These are phyloP conservation scores for Phytopythium mirpurense DNA, from an alignment of 352 stramenopile genomes.

Conservation along the genomic window DNA sequence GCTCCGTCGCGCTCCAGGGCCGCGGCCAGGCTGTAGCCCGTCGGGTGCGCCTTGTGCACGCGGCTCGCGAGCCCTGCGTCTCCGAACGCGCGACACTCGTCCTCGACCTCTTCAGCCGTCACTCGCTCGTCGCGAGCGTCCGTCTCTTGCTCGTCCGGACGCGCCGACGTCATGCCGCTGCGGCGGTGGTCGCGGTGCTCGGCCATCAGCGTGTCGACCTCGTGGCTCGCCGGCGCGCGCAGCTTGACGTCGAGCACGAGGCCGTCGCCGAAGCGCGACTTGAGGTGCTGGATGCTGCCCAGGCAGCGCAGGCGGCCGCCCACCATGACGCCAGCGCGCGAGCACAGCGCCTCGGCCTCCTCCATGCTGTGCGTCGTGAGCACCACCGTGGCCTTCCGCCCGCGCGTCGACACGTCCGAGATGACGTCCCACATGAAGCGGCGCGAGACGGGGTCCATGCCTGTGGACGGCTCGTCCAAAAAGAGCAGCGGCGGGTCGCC, in stretches of 20 bases:
- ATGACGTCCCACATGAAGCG: conserved; percentile 91
- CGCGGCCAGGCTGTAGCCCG: conserved; percentile 48
- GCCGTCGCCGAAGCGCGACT: conserved; percentile 91
- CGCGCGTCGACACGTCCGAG: conserved; percentile 46
- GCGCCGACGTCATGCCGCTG: too few relatives aligned
- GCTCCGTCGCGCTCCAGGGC: conserved; percentile 33
- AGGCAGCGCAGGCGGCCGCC: conserved; percentile 51
- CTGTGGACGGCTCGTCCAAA: conserved; percentile 86
- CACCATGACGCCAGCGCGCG: conserved; percentile 90
- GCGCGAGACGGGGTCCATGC: conserved; percentile 91
- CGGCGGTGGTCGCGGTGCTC: conserved; percentile 20
- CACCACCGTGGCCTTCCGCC: conserved; percentile 68
- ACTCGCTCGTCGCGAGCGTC: conserved; percentile 14
- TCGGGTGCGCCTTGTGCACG: conserved; percentile 37
- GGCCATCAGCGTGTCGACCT: conserved; percentile 18
- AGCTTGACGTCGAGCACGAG: conserved; percentile 82
- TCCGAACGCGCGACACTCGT: conserved; percentile 39
- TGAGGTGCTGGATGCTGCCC: conserved; percentile 89
- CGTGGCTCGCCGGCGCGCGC: conserved; percentile 11
- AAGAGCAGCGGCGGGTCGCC: conserved; percentile 85
- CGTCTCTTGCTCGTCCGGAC: too few relatives aligned
- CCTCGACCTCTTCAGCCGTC: conserved; percentile 14
- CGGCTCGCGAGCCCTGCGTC: conserved; percentile 24
- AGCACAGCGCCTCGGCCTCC: conserved; percentile 88
- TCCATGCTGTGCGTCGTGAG: conserved; percentile 93